Base-by-base conservation (phyloP, 2,329 filamentous ascomycete species). In the Aspergillus eucalypticola region DNA sequence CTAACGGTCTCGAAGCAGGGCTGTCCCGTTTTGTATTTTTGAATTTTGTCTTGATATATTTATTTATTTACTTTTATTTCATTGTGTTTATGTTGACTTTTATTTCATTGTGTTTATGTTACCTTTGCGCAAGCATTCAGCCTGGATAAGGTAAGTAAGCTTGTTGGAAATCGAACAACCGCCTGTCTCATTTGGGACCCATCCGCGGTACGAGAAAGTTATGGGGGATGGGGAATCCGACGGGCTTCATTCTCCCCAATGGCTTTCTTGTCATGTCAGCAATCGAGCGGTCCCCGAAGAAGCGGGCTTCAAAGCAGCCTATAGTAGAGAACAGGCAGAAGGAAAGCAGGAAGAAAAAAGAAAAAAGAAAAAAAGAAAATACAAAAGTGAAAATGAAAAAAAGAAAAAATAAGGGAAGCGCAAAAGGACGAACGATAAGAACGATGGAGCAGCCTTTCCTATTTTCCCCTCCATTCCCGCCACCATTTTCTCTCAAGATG, bases 1-100 rank as follows among this genome's bases (percentile, higher is more conserved):
- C 48, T 59, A 63, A 63, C 59, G 61, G 59, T 44, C 54, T 50
- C 42, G 42, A 48, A 58, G 35, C 48, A 49, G 55, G 52, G 56
- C 56, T 48, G 10, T 23, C 27, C 41, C 35, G 25, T 48, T 19
- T 54, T 17, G 29, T 32, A 8, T 8, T 32, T 32, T 35, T 35
- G 4, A 35, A 15, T 15, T 35, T 11, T 11, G 27, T 15, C 5
- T 15, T 13, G 25, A 8, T 27, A 13, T 13, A 13, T 35, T 35
- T 13, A 35, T 35, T 35, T 35, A 35, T 35, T 35, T 35, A 13
- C 27, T 11, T 35, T 35, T 35, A 35, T 35, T 35, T 35, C 2
- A 5, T 35, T 35, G 32, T 35, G 32, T 35, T 35, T n/a, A n/a
- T n/a, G n/a, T n/a, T n/a, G n/a, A 13, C 27, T 11, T 35, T 35